These are phyloP conservation scores for Paracoccidioides lutzii DNA, from an alignment of 2,329 filamentous ascomycete species.

Conservation along the genomic window DNA sequence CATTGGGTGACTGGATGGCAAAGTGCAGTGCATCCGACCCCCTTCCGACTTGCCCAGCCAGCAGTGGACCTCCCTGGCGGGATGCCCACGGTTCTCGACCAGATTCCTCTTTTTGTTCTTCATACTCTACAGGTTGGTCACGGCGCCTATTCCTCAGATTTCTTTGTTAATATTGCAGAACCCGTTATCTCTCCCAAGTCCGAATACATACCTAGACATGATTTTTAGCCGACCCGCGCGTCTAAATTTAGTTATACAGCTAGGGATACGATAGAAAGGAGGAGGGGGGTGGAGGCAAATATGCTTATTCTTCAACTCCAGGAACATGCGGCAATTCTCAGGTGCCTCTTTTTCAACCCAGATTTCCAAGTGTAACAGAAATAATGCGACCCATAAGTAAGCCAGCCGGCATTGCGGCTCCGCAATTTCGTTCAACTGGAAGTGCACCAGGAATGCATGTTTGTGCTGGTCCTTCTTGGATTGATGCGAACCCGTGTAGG, in stretches of 20 bases:
- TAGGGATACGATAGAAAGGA: neutral
- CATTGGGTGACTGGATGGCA: neutral
- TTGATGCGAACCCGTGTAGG: neutral
- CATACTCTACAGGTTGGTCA: neutral
- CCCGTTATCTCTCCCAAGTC: neutral
- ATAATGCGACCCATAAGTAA: neutral
- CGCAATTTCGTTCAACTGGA: neutral
- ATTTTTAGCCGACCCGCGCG: neutral
- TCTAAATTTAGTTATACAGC: neutral
- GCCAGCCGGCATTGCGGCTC: neutral
- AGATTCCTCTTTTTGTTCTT: neutral
- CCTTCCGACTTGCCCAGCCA: neutral
- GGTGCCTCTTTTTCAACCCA: slow-evolving; percentile 1
- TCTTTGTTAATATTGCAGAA: neutral
- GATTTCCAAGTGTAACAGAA: neutral
- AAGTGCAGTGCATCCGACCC: neutral
- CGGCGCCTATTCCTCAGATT: neutral
- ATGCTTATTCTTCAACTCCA: neutral
- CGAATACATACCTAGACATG: neutral
- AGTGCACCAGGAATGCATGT: neutral
- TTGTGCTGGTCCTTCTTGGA: neutral
- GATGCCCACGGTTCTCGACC: slow-evolving; percentile 1
- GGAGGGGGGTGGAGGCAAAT: neutral
- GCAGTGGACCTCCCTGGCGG: neutral
- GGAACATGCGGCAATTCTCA: neutral